Percentiles rank a stretch among this genome's conserved stretches.
These are phyloP conservation scores for Panicum hallii DNA, from an alignment of 202 grass and related monocot species.

Conservation along the genomic window DNA sequence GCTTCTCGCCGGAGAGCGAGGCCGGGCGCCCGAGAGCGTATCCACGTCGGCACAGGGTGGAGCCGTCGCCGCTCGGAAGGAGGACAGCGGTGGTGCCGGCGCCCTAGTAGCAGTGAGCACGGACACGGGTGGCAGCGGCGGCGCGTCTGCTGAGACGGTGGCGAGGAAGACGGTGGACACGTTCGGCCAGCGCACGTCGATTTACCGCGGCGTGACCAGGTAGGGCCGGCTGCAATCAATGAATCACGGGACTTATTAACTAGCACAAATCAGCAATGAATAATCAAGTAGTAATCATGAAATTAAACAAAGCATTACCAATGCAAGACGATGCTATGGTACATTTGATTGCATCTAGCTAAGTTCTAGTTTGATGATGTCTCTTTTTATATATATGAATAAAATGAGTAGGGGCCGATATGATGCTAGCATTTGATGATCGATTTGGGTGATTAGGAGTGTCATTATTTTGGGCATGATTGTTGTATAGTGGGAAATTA, in stretches of 20 bases:
- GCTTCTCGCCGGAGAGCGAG: conserved; percentile 35
- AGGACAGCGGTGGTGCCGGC: conserved; percentile 15
- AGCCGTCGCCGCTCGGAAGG: conserved; percentile 13
- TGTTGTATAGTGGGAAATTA: neutral
- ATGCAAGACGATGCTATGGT: neutral
- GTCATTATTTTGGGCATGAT: conserved; percentile 42
- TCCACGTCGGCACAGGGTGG: conserved; percentile 46
- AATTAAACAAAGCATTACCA: neutral
- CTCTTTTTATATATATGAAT: neutral
- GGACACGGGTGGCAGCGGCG: conserved; percentile 28
- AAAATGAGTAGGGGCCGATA: neutral
- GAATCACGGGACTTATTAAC: conserved; percentile 5
- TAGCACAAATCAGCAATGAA: neutral
- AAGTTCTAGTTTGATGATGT: conserved; percentile 15
- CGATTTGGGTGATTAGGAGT: conserved; percentile 30
- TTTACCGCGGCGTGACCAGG: conserved; percentile 97
- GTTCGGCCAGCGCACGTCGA: conserved; percentile 95
- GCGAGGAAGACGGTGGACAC: conserved; percentile 80
- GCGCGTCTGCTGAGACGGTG: conserved; percentile 39
- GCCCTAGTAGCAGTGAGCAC: conserved; percentile 32
- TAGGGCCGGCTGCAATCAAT: conserved; percentile 19
- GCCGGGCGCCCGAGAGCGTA: conserved; percentile 27
- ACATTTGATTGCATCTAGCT: conserved; percentile 33
- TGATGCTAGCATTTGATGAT: conserved; percentile 8
- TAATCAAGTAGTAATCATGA: conserved; percentile 20